Conservation (phyloP, 78 protist genomes). For the Speleostelium caveatum region DNA sequence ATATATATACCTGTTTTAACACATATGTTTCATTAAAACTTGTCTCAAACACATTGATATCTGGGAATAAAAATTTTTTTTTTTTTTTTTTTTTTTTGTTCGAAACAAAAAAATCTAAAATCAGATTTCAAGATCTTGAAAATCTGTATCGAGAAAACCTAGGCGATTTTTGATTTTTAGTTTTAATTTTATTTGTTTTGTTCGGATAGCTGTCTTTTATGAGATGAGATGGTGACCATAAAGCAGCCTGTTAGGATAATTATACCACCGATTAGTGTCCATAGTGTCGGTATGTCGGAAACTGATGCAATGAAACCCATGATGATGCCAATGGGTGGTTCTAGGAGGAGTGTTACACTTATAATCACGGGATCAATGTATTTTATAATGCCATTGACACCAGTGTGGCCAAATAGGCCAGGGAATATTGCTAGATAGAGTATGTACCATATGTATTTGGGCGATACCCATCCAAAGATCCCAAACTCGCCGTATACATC, state of each 20-base stretch:
- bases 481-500: not conserved
- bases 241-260: constrained; percentile 43
- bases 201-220: not conserved
- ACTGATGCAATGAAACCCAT: constrained; percentile 63
- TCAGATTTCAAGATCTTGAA: too few relatives aligned
- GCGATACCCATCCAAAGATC: constrained; percentile 44
- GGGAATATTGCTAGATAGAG: constrained; percentile 73
- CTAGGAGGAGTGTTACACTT: constrained; percentile 70
- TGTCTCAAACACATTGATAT: too few relatives aligned
- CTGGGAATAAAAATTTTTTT: too few relatives aligned
- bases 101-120: too few relatives aligned
- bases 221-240: constrained; percentile 13
- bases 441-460: not conserved
- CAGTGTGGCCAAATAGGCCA: constrained; percentile 82
- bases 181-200: not conserved
- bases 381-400: constrained; percentile 54
- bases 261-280: constrained; percentile 64
- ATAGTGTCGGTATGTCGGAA: constrained; percentile 35
- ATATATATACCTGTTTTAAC: too few relatives aligned
- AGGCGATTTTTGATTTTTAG: too few relatives aligned
- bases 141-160: too few relatives aligned
- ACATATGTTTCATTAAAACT: too few relatives aligned
- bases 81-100: too few relatives aligned
- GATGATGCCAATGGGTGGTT: constrained; percentile 83
- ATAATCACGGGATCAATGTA: constrained; percentile 79